These are phyloP conservation scores for Ceratobasidium sp. DNA, from an alignment of 1,284 basidiomycete species.

Conservation along the genomic window DNA sequence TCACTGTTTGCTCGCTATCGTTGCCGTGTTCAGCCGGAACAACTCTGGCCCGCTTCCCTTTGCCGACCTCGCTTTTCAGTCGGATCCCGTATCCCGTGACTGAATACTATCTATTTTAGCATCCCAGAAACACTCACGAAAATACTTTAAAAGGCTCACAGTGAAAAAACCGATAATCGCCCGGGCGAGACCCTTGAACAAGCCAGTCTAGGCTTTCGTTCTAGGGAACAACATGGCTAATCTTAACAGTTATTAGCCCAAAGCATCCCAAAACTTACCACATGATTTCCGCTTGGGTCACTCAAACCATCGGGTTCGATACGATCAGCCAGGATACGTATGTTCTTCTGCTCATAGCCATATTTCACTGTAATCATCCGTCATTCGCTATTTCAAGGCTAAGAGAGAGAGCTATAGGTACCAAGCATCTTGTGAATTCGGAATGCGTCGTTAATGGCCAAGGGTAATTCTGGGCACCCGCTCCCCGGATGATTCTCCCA, in stretches of 20 bases:
- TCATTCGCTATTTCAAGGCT: no score
- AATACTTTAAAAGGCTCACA: background rate
- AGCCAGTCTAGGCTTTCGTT: slow-evolving; percentile 1
- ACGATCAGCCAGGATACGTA: background rate
- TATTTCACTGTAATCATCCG: background rate
- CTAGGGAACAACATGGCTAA: background rate
- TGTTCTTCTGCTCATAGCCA: background rate
- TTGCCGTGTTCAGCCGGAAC: background rate
- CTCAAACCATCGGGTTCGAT: background rate
- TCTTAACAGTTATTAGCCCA: background rate
- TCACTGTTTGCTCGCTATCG: background rate
- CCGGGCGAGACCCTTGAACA: background rate
- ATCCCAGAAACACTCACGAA: background rate
- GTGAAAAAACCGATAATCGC: background rate
- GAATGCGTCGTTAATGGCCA: no score
- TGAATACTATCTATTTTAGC: background rate
- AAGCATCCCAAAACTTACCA: background rate
- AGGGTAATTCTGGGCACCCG: no score
- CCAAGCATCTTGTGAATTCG: no score
- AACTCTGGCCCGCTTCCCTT: background rate
- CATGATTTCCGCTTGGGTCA: background rate
- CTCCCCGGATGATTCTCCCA: no score
- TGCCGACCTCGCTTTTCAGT: background rate
- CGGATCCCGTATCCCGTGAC: background rate
- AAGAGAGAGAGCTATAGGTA: no score